phyloP scores from a whole-genome alignment of 73 alveolate genomes.

The Paraurostyla sp. region DNA sequence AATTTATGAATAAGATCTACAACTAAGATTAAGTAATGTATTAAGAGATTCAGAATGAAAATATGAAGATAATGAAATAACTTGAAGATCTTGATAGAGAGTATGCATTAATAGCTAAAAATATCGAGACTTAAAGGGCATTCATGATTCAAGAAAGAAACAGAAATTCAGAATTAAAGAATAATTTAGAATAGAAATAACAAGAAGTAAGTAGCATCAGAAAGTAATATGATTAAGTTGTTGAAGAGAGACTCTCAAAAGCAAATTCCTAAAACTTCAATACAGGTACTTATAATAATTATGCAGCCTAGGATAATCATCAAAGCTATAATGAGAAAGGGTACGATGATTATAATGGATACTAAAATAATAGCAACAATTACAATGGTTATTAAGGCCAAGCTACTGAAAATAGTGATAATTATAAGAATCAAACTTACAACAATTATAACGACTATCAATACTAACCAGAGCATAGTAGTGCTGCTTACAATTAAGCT shows the following conservation, averaged over 20 bases:
- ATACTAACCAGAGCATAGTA: too few species aligned
- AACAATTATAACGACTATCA: neutral
- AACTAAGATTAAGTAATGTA: constrained; percentile 14
- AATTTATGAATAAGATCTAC: neutral
- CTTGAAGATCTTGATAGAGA: constrained; percentile 54
- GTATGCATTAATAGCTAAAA: neutral
- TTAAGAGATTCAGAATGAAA: constrained; percentile 36
- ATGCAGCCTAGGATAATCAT: neutral
- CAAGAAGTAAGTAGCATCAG: neutral
- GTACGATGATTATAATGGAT: neutral
- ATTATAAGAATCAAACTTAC: neutral
- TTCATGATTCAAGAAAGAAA: constrained; percentile 17
- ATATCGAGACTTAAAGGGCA: constrained; percentile 25
- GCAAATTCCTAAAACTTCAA: neutral
- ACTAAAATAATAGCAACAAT: neutral
- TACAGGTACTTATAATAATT: neutral
- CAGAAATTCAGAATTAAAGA: neutral
- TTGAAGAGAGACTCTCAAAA: neutral
- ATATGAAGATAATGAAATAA: constrained; percentile 5
- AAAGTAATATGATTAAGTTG: neutral
- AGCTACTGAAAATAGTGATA: neutral
- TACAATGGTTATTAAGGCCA: neutral
- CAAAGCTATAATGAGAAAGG: neutral
- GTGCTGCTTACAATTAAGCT: too few species aligned
- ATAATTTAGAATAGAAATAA: neutral